Evolutionary conservation across 805 yeast genomes (phyloP).

Genomic region (Yarrowia porcina): DNA sequence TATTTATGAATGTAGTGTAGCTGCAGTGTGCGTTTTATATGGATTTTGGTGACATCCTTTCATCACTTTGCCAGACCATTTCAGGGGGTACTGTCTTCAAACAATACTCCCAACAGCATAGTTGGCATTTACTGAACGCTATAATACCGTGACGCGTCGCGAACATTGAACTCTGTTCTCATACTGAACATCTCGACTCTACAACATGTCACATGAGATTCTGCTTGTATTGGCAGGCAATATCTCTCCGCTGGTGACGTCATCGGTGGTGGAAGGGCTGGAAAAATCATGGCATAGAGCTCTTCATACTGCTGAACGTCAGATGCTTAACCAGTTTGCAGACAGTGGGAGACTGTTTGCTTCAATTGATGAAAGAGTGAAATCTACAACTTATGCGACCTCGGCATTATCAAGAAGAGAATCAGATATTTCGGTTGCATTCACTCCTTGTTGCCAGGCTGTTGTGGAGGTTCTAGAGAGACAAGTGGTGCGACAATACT

Average conservation of each 20-base stretch:
- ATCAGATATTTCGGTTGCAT: conserved; percentile 28
- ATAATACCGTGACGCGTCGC: not conserved
- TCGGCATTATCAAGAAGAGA: conserved; percentile 16
- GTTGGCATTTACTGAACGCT: too few relatives aligned
- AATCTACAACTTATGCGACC: conserved; percentile 3
- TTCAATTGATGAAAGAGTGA: conserved; percentile 19
- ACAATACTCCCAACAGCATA: too few relatives aligned
- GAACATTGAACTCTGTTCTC: not conserved
- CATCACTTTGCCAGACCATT: too few relatives aligned
- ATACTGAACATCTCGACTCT: not conserved
- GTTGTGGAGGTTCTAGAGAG: not conserved
- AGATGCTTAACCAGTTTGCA: conserved; percentile 28
- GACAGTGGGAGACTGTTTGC: conserved; percentile 29
- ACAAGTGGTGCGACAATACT: conserved; percentile 3
- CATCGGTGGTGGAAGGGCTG: not conserved
- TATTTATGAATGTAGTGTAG: too few relatives aligned
- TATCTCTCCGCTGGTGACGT: conserved; percentile 26
- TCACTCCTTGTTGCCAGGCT: conserved; percentile 26
- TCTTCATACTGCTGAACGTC: conserved; percentile 30
- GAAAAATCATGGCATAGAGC: conserved; percentile 5
- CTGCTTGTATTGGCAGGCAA: conserved; percentile 32
- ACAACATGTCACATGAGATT: conserved; percentile 33
- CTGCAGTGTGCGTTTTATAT: too few relatives aligned
- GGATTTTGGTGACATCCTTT: too few relatives aligned
- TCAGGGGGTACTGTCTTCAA: too few relatives aligned